Evolutionary conservation across 805 yeast species (phyloP), one percentile per base, ranked within the genome.

Genomic region (Spathaspora arborariae): DNA sequence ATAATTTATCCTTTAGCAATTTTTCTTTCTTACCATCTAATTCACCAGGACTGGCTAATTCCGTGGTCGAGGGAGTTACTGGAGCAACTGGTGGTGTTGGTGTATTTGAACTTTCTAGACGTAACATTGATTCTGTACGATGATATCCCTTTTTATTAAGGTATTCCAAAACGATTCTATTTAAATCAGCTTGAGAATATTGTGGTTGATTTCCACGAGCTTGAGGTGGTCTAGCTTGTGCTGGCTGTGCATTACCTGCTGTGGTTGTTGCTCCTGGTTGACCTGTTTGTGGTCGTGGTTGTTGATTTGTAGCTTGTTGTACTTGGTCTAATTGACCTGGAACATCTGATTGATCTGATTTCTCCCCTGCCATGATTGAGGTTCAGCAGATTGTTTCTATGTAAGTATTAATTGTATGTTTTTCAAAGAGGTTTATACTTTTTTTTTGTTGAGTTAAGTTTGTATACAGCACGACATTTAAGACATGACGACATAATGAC

Each of bases 61-160:
- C 51, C 5, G 74, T 56, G 16, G 54, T 76, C 3, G 76, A 63
- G 1, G 86, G 76, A 10, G 65, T 69, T n/a, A 73, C 73, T 13
- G 80, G 70, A 1, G 81, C 73, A 1, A 67, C 68, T 10, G 82
- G 69, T 5, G 79, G 76, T 1, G 78, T 71, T 1, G 81, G 77
- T 5, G 77, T 76, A 49, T 85, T 82, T 0, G 88, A 76, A 52
- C 85, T 79, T 63, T 94, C 99, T 51, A 90, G 81, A 51, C 99
- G 79, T 42, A 94, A 75, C 84, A 91, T 88, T 2, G 96, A 90
- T 63, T 94, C 99, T 0, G 99, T 92, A 55, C 85, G 82, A 55
- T 87, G 91, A 60, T 89, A 94, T 2, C 99, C 99, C 63, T 91
- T 90, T 59, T 94, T 92, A 63, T 84, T 86, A 54, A 94, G 75